phyloP scores from a whole-genome alignment of 305 asterid genomes.

The Andrographis paniculata region DNA sequence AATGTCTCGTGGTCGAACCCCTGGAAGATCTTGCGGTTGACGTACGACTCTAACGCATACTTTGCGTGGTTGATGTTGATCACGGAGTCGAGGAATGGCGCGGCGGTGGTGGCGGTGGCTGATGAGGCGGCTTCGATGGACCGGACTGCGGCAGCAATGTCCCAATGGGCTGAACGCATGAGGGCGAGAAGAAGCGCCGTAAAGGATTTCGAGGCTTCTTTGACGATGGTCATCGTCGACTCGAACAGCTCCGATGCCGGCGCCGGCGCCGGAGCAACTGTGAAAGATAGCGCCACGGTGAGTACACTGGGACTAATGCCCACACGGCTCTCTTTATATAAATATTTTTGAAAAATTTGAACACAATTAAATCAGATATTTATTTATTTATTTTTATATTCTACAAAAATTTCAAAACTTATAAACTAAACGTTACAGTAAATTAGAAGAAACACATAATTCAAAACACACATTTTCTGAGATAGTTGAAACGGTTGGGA shows the following conservation, averaged over 20 bases:
- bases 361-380: no score
- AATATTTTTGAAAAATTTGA: no score
- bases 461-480: no score
- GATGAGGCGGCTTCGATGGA: conserved; percentile 83
- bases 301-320: no score
- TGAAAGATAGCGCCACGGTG: background rate
- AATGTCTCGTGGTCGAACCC: conserved; percentile 95
- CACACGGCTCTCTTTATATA: no score
- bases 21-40: conserved; percentile 77
- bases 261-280: conserved; percentile 56
- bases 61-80: conserved; percentile 74
- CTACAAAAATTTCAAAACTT: no score
- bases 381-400: no score
- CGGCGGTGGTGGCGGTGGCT: conserved; percentile 28
- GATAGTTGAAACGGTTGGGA: no score
- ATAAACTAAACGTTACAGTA: no score
- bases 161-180: conserved; percentile 93
- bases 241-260: conserved; percentile 75
- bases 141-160: conserved; percentile 80
- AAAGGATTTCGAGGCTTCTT: conserved; percentile 75
- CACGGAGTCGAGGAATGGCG: conserved; percentile 43
- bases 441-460: no score
- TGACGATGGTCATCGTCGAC: conserved; percentile 53
- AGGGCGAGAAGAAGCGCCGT: conserved; percentile 80
- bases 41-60: conserved; percentile 73